phyloP scores from a whole-genome alignment of 257 asterid species.

The Solanum bulbocastanum region DNA sequence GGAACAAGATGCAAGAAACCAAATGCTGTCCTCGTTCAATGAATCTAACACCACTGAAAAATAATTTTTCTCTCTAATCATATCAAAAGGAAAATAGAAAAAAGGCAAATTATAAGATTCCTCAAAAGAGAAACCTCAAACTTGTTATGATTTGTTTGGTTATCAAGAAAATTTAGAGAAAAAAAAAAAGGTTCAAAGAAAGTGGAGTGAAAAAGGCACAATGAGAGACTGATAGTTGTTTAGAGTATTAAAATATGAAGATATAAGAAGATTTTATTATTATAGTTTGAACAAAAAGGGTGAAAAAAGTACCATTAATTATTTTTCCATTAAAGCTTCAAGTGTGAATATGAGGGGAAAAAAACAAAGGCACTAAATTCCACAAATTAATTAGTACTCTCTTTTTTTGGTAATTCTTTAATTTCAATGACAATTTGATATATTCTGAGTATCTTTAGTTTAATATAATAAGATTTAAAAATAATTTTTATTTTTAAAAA shows the following conservation, averaged over 20 bases:
- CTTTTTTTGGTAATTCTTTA: no score
- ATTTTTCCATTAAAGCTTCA: not conserved
- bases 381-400: not conserved
- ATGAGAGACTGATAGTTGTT: not conserved
- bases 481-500: not conserved
- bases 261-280: not conserved
- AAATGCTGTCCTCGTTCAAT: conserved; percentile 32
- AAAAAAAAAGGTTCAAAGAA: not conserved
- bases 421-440: accelerated
- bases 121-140: not conserved
- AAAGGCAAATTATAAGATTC: not conserved
- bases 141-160: not conserved
- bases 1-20: not conserved
- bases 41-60: conserved; percentile 1
- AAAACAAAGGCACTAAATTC: not conserved
- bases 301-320: not conserved
- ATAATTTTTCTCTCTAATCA: not conserved
- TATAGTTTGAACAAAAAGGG: not conserved
- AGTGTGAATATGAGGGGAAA: not conserved
- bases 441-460: no score
- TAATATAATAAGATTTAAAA: no score
- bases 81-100: not conserved
- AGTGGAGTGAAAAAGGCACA: not conserved
- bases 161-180: not conserved
- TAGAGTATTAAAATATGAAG: not conserved